A percentile compares a stretch with the other conserved stretches of the same genome.
phyloP scores from a whole-genome alignment of 2,329 filamentous ascomycete species.

The Ceratocystis destructans region DNA sequence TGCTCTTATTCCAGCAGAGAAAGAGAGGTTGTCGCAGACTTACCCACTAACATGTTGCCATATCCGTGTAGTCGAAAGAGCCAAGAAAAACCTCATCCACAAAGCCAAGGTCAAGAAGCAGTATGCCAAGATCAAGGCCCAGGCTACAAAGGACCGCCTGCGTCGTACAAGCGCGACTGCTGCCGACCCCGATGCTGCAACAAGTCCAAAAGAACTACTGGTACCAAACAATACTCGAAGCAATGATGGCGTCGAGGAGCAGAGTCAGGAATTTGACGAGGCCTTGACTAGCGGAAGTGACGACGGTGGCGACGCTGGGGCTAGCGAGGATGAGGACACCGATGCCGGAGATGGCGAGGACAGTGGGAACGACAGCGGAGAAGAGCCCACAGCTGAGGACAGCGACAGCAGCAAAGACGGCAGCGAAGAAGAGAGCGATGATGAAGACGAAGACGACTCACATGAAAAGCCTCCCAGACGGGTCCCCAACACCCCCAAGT shows the following conservation, averaged over 20 bases:
- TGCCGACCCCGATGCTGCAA: slow-evolving; percentile 2
- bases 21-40: neutral
- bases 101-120: slow-evolving; percentile 89
- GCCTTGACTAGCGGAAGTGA: slow-evolving; percentile 12
- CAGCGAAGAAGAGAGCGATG: neutral
- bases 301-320: neutral
- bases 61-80: slow-evolving; percentile 56
- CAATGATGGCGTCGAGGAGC: slow-evolving; percentile 22
- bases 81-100: slow-evolving; percentile 77
- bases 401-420: neutral
- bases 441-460: neutral
- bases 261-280: slow-evolving; percentile 2
- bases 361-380: neutral
- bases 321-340: neutral
- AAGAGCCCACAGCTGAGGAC: neutral
- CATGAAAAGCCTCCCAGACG: slow-evolving; percentile 11
- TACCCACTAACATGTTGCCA: neutral
- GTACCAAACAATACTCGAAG: neutral
- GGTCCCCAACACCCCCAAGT: slow-evolving; percentile 4
- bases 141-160: slow-evolving; percentile 7
- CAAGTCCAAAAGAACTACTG: neutral
- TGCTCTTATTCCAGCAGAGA: neutral
- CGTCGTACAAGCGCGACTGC: neutral
- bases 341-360: neutral
- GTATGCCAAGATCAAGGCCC: slow-evolving; percentile 70